Conservation (phyloP, 1,284 basidiomycete species). For the Polyporus tsugae region DNA sequence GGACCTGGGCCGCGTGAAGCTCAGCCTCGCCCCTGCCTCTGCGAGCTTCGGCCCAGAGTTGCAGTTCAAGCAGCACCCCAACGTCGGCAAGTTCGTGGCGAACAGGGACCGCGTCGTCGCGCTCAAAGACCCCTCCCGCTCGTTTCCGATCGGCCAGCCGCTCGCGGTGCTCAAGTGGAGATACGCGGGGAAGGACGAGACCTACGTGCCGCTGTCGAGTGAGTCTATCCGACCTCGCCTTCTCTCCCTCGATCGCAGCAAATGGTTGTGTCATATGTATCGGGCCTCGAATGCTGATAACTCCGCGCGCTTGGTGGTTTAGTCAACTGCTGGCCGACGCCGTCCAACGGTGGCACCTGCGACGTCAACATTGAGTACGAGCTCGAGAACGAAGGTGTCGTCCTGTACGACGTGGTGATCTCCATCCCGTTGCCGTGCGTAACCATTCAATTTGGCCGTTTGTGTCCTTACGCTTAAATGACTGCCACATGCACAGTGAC, state of each 20-base stretch:
- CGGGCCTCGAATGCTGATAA: constrained; percentile 16
- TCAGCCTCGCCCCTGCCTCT: constrained; percentile 71
- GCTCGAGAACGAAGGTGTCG: constrained; percentile 85
- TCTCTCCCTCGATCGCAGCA: not conserved
- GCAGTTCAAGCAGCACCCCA: constrained; percentile 97
- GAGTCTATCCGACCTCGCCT: constrained; percentile 44
- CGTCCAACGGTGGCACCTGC: constrained; percentile 88
- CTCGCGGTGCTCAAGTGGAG: constrained; percentile 95
- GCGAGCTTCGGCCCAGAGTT: constrained; percentile 75
- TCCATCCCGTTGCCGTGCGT: constrained; percentile 92
- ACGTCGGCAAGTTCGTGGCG: constrained; percentile 88
- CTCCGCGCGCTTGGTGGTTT: constrained; percentile 13
- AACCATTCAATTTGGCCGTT: constrained; percentile 1
- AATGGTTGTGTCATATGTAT: not conserved
- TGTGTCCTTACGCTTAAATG: constrained; percentile 12
- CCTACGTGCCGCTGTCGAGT: constrained; percentile 90
- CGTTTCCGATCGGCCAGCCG: constrained; percentile 90
- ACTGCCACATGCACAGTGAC: constrained; percentile 50
- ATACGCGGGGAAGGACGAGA: constrained; percentile 91
- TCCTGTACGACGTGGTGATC: constrained; percentile 87
- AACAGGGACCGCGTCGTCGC: constrained; percentile 77
- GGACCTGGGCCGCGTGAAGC: constrained; percentile 77
- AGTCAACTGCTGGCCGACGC: constrained; percentile 98
- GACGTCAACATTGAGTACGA: constrained; percentile 98
- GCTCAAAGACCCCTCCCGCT: constrained; percentile 83